phyloP scores from a whole-genome alignment of 805 yeast species.

The Maudiozyma turicensis region DNA sequence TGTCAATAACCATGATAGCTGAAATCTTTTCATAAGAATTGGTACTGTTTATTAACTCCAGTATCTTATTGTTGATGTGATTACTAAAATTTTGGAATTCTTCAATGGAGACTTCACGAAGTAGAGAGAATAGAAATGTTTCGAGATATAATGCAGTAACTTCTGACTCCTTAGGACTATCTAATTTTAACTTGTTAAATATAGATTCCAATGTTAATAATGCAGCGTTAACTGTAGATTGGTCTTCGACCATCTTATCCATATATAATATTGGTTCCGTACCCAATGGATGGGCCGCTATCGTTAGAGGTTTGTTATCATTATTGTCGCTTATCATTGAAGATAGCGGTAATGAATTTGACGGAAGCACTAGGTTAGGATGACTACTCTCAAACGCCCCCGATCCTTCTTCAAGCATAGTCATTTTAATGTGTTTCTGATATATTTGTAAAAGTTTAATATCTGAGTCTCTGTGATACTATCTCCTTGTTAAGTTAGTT shows the following conservation, averaged over 20 bases:
- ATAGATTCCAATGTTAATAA: constrained; percentile 15
- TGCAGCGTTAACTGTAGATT: background rate
- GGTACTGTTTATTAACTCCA: constrained; percentile 62
- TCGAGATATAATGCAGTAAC: constrained; percentile 56
- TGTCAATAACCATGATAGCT: constrained; percentile 81
- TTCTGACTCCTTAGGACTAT: constrained; percentile 21
- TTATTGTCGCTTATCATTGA: background rate
- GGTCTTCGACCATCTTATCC: background rate
- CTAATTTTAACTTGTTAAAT: constrained; percentile 26
- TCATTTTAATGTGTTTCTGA: background rate
- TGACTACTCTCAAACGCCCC: background rate
- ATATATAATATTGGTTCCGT: background rate
- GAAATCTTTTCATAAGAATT: constrained; percentile 66
- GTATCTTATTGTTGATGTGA: constrained; percentile 72
- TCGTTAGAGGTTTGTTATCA: background rate
- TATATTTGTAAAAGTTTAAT: background rate
- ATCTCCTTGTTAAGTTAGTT: no score
- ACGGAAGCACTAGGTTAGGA: background rate
- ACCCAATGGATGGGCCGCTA: background rate
- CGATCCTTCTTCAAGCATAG: background rate
- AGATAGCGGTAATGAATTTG: background rate
- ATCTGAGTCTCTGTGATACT: no score
- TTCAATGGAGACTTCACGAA: constrained; percentile 70
- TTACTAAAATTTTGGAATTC: constrained; percentile 67
- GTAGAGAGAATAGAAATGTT: constrained; percentile 53